Base-by-base conservation (phyloP, 305 asterid genomes). In the Petunia hybrid region DNA sequence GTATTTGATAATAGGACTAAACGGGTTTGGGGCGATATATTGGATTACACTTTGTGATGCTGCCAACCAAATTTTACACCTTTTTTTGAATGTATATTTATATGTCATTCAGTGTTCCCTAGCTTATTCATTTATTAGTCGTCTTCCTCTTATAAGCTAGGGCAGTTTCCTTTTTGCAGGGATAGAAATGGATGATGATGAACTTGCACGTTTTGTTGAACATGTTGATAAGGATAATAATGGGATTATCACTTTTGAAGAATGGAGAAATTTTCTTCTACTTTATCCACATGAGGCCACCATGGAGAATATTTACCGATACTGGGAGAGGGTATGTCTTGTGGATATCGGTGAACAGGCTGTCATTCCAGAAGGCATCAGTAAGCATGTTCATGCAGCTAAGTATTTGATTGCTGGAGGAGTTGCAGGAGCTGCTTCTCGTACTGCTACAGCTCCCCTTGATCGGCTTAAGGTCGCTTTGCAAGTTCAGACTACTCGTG, bases 321-420 rank as follows among this genome's bases (percentile, higher is more conserved):
- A 93, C 80, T 97, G 94, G 95, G 99, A 95, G 88, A 89, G 92
- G 85, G 97, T 97, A 61, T 97, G 88, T 82, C 97, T 92, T 8
- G 97, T 97, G 57, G 99, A 97, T 85, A 97, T 97, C 45, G 99
- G 99, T 45, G 99, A 97, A 80, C 98, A 93, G 4, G 95, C 99
- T 2, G 94, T 95, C 70, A 91, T 97, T 83, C 99, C 99, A 2
- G 92, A 91, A 85, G 99, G 99, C 90, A 93, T 97, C 84, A 93
- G 95, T 88, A 95, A 88, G 82, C 98, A 95, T 80, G 94, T 89
- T 38, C 90, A 92, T 76, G 98, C 98, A 40, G 67, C 91, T 67
- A 95, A 95, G 64, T 97, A 97, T 84, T 84, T 97, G 82, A 89
- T 97, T 60, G 99, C 98, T 0, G 99, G 99, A 16, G 99, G 97